These are phyloP conservation scores for Peronospora destructor DNA, from an alignment of 352 stramenopile species.

Conservation along the genomic window DNA sequence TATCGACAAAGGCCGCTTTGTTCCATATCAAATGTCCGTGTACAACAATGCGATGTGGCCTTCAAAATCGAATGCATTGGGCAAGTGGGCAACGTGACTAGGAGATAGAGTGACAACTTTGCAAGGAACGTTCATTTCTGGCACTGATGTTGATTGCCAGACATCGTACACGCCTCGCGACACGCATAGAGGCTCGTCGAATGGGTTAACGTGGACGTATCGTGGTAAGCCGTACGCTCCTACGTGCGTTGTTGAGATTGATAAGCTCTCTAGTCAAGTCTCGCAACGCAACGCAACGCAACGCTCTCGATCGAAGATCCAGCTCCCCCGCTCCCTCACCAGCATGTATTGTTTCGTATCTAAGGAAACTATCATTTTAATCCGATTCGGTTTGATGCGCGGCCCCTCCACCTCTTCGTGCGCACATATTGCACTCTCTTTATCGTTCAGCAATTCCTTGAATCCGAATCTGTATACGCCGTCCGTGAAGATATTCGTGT, in stretches of 20 bases:
- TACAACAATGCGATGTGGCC: slow-evolving; percentile 11
- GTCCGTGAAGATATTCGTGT: no score
- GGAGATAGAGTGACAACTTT: slow-evolving; percentile 10
- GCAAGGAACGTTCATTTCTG: slow-evolving; percentile 7
- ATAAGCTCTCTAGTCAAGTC: slow-evolving; percentile 5
- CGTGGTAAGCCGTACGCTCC: slow-evolving; percentile 17
- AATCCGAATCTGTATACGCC: no score
- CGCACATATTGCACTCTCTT: no score
- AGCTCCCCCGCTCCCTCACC: no score
- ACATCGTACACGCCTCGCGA: slow-evolving; percentile 4
- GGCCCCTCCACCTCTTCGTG: no score
- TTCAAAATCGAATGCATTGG: not conserved
- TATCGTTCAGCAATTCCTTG: no score
- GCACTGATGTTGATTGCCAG: slow-evolving; percentile 5
- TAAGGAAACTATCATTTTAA: no score
- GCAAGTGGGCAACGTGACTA: slow-evolving; percentile 1
- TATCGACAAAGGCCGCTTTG: slow-evolving; percentile 23
- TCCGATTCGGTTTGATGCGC: no score
- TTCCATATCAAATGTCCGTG: slow-evolving; percentile 12
- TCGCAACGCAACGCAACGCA: no score
- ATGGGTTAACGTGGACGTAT: slow-evolving; percentile 13
- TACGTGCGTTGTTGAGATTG: slow-evolving; percentile 2
- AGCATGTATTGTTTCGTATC: no score
- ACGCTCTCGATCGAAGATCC: slow-evolving; percentile 8
- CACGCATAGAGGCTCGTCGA: not conserved